Percentiles rank a stretch among this genome's conserved stretches.
Conservation (phyloP, 2,329 filamentous ascomycete species). For the Bipolaris bicolor region DNA sequence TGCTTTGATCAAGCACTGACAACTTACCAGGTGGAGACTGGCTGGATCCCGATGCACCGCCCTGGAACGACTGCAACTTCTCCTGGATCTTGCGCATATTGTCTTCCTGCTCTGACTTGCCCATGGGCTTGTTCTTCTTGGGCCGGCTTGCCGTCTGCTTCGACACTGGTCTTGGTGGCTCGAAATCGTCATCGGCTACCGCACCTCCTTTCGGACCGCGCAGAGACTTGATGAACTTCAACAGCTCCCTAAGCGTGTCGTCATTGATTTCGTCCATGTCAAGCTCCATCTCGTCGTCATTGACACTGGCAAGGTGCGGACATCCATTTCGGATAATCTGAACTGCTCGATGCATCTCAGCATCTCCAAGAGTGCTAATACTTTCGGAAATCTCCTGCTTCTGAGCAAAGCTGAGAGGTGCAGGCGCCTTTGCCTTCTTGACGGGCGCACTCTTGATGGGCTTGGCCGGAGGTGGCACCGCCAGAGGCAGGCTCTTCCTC, state of each 20-base stretch:
- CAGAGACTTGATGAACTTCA: conserved; percentile 59
- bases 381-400: conserved; percentile 90
- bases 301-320: conserved; percentile 66
- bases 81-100: conserved; percentile 69
- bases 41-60: conserved; percentile 52
- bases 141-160: conserved; percentile 57
- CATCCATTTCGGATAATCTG: conserved; percentile 87
- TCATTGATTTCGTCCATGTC: conserved; percentile 66
- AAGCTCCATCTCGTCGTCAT: conserved; percentile 68
- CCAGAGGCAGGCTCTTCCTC: conserved; percentile 37
- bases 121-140: conserved; percentile 80
- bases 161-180: conserved; percentile 50
- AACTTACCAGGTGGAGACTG: conserved; percentile 52
- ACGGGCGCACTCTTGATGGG: conserved; percentile 51
- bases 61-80: conserved; percentile 56
- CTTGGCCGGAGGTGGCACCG: conserved; percentile 40
- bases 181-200: conserved; percentile 57
- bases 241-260: conserved; percentile 61
- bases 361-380: conserved; percentile 78
- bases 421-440: conserved; percentile 61
- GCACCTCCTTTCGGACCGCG: conserved; percentile 45
- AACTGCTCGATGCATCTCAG: conserved; percentile 80
- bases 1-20: conserved; percentile 16
- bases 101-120: conserved; percentile 71
- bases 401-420: conserved; percentile 75